These are phyloP conservation scores for Inga oerstediana DNA, from an alignment of 306 rosid species.

Conservation along the genomic window DNA sequence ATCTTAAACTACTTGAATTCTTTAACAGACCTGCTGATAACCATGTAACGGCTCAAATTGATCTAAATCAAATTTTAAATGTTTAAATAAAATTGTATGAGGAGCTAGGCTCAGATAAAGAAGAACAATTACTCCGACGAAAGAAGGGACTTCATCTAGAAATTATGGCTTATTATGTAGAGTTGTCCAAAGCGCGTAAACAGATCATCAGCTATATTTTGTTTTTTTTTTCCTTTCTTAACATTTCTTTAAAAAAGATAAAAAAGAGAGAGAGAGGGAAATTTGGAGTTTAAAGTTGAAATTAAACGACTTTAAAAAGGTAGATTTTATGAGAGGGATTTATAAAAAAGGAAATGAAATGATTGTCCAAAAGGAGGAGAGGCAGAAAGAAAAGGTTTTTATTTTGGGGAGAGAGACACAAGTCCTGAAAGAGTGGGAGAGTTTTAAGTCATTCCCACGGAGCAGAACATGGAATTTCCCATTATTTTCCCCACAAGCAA, in stretches of 20 bases:
- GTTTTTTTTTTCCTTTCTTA: background rate
- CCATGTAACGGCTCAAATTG: background rate
- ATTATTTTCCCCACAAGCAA: slow-evolving; percentile 24
- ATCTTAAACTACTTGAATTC: background rate
- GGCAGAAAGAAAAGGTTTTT: slow-evolving; percentile 13
- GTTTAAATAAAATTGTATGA: background rate
- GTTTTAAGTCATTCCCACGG: slow-evolving; percentile 23
- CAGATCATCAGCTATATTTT: background rate
- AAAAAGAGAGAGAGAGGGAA: background rate
- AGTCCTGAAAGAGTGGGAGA: slow-evolving; percentile 49
- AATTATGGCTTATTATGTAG: slow-evolving; percentile 4
- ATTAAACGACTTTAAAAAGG: background rate
- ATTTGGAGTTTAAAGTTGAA: background rate
- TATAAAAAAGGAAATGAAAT: slow-evolving; percentile 25
- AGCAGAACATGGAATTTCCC: slow-evolving; percentile 31
- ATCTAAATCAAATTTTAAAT: background rate
- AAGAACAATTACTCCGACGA: background rate
- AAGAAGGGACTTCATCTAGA: background rate
- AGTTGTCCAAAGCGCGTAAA: background rate
- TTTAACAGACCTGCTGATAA: background rate
- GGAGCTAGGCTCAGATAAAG: background rate
- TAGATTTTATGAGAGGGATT: background rate
- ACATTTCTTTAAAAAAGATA: background rate
- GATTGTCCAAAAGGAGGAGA: slow-evolving; percentile 26
- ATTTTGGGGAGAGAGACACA: background rate